Percentiles rank a stretch among this genome's conserved stretches.
These are phyloP conservation scores for Polytrichum formosum DNA, from an alignment of 225 moss, liverwort and hornwort genomes.

Conservation along the genomic window DNA sequence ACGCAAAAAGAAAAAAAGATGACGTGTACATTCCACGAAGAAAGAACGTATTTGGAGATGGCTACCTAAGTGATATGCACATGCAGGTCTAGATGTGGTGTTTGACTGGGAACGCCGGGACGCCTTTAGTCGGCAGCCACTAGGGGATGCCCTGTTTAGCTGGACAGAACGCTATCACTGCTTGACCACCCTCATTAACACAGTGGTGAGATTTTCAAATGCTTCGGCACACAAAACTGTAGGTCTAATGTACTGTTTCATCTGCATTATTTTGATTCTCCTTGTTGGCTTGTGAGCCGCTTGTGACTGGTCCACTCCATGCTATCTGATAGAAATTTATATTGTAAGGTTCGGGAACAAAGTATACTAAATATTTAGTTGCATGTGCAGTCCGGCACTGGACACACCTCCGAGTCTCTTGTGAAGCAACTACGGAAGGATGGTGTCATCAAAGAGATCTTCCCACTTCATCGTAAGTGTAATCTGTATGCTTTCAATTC, in stretches of 20 bases:
- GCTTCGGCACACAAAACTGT: no score
- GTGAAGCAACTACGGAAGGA: slow-evolving; percentile 51
- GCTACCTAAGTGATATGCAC: no score
- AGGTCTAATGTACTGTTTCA: no score
- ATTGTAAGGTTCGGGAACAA: no score
- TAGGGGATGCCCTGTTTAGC: slow-evolving; percentile 76
- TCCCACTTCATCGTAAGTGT: slow-evolving; percentile 81
- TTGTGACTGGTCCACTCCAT: no score
- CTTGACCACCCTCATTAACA: slow-evolving; percentile 37
- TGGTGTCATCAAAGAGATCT: slow-evolving; percentile 73
- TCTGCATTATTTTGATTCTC: no score
- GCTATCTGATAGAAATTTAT: no score
- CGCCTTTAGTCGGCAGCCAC: slow-evolving; percentile 65
- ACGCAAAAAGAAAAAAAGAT: no score
- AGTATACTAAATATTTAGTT: background rate
- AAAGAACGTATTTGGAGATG: no score
- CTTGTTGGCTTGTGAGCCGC: no score
- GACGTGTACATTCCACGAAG: no score
- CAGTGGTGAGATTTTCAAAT: slow-evolving; percentile 23
- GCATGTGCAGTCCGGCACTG: slow-evolving; percentile 31
- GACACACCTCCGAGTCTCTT: slow-evolving; percentile 36
- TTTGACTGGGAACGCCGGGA: slow-evolving; percentile 82
- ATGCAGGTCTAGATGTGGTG: slow-evolving; percentile 79
- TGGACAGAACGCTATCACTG: slow-evolving; percentile 94
- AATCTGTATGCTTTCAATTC: background rate